Conservation (phyloP, 371 early-diverging fungal genomes). For the Rhizopus sp. region DNA sequence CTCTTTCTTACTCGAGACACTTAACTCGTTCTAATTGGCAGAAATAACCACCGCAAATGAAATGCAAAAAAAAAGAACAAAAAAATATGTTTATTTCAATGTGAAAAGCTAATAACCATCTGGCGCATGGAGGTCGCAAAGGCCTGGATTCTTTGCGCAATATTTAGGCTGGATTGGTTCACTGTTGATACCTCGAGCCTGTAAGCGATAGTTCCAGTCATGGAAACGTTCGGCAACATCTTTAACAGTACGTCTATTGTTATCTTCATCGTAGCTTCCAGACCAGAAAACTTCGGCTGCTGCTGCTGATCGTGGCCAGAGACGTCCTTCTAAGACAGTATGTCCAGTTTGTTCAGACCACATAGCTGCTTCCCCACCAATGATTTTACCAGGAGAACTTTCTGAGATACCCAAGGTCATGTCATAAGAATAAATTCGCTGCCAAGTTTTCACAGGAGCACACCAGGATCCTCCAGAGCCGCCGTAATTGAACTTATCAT, state of each 20-base stretch:
- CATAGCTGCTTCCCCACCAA: constrained; percentile 49
- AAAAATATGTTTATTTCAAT: no score
- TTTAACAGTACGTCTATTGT: constrained; percentile 36
- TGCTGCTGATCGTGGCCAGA: constrained; percentile 76
- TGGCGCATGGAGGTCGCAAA: constrained; percentile 48
- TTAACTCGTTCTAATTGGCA: no score
- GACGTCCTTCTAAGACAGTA: constrained; percentile 53
- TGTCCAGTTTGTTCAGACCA: constrained; percentile 74
- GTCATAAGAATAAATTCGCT: constrained; percentile 46
- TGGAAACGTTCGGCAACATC: constrained; percentile 39
- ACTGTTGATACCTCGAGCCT: constrained; percentile 66
- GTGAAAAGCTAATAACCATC: no score
- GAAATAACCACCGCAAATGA: no score
- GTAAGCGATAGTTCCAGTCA: constrained; percentile 57
- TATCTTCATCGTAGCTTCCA: constrained; percentile 55
- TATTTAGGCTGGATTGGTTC: constrained; percentile 75
- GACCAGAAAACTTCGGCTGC: constrained; percentile 74
- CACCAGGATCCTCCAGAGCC: constrained; percentile 75
- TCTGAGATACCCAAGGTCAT: constrained; percentile 51
- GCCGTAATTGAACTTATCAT: constrained; percentile 41
- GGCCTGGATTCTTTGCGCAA: constrained; percentile 69
- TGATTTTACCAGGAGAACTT: constrained; percentile 30
- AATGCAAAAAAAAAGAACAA: no score
- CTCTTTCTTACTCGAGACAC: no score
- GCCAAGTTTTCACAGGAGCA: constrained; percentile 51